Conservation (phyloP, 1,284 basidiomycete genomes). For the Apiotrichum akiyoshidainum region DNA sequence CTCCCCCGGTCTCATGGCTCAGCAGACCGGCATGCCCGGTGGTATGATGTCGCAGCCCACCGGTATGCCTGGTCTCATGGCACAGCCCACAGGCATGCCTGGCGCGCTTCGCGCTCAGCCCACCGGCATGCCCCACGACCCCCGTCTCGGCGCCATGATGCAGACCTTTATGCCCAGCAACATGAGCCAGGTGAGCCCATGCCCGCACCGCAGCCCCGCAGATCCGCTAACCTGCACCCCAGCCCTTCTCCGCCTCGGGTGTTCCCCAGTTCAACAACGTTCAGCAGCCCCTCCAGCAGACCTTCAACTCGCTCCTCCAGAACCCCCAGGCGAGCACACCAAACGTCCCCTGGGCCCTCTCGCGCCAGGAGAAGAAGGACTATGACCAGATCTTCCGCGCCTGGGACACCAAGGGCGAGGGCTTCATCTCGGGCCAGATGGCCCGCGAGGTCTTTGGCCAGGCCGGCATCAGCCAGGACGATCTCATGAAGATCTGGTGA, state of each 20-base stretch:
- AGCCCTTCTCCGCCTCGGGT: constrained; percentile 43
- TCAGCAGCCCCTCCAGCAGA: constrained; percentile 56
- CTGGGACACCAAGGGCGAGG: constrained; percentile 77
- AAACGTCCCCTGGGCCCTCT: constrained; percentile 82
- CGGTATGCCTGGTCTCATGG: constrained; percentile 59
- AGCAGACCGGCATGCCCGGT: constrained; percentile 63
- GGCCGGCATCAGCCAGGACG: constrained; percentile 82
- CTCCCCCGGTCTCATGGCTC: constrained; percentile 59
- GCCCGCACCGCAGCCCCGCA: background rate
- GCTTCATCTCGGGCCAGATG: constrained; percentile 79
- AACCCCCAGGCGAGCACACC: constrained; percentile 67
- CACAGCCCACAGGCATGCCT: constrained; percentile 68
- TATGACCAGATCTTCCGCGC: constrained; percentile 96
- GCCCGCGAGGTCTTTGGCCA: constrained; percentile 94
- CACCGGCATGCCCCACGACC: constrained; percentile 58
- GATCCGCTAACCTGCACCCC: background rate
- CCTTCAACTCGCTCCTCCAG: constrained; percentile 55
- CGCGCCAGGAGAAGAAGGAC: constrained; percentile 89
- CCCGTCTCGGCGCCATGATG: constrained; percentile 77
- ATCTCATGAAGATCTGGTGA: constrained; percentile 91
- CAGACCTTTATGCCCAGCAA: constrained; percentile 71
- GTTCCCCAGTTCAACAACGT: constrained; percentile 60
- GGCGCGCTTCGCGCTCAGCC: constrained; percentile 40
- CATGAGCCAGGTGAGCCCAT: constrained; percentile 42
- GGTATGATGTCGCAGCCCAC: constrained; percentile 68